Base-by-base conservation (phyloP, 2,329 filamentous ascomycete species). In the Paecilomyces fulvus region DNA sequence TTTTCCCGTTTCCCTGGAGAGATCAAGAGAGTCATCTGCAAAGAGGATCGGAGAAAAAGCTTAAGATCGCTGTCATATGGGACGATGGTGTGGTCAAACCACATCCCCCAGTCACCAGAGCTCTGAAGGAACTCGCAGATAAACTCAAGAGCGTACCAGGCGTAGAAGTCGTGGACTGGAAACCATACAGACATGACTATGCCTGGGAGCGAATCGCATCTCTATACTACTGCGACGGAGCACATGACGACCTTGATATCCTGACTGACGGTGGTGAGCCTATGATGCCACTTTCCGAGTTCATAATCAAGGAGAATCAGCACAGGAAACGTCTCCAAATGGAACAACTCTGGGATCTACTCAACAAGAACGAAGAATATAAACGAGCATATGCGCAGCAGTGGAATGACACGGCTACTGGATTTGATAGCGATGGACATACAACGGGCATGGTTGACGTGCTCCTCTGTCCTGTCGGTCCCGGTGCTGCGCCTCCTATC, bases 171-270 rank as follows among this genome's bases (percentile, higher is more conserved):
- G 61, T 67, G 50, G 63, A 67, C 30, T 68, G 64, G 67, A 64
- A 73, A 51, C 74, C 80, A 1, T 76, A 78, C 61, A 68, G 76
- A 6, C 80, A 81, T 61, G 74, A 76, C 31, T 70, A 76, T 57
- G 79, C 75, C 1, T 80, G 78, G 74, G 73, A 77, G 12, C 33
- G 55, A 51, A 63, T 71, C 14, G 65, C 74, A 1, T 70, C 67
- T 2, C 63, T 83, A 1, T 86, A 86, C 65, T 87, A 82, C 68
- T 69, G 77, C 1, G 85, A 88, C 61, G 84, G 82, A 30, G 85
- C 78, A 0, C 70, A 74, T n/a, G 79, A 83, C 57, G 79, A 80
- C 30, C 68, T 70, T 1, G 75, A 73, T 1, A 75, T 78, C 0
- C 73, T 88, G 2, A 72, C 77, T 1, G 72, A 75, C 1, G 79